Base-by-base conservation (phyloP, 2,329 filamentous ascomycete genomes). In the Aspergillus aculeatinus region DNA sequence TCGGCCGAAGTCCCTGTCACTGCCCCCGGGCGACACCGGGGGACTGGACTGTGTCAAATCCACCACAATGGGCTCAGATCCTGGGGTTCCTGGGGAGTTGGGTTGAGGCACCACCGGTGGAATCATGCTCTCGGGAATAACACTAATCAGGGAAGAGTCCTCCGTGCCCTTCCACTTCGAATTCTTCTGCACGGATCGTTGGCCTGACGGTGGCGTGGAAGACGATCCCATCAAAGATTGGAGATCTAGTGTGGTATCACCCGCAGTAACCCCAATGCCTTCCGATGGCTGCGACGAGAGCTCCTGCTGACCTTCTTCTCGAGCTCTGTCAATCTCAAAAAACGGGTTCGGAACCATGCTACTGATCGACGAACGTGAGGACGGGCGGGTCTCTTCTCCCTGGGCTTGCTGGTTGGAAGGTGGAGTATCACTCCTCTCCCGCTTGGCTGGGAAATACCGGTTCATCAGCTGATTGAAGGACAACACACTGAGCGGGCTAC, bases 1-100 rank as follows among this genome's bases (percentile, higher is more conserved):
- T 23, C 57, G 65, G n/a, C 68, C 67, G 65, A 65, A 73, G 23
- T 73, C 71, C 21, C 68, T 59, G 39, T 74, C 73, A 52, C 66
- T 70, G n/a, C 66, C 69, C 2, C 57, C 67, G 4, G 69, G 68
- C 2, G 69, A 68, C 6, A 55, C 60, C 1, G 65, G 63, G 21
- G 74, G 73, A 60, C 75, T 78, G 12, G 72, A 73, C n/a, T 70
- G 64, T 9, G 76, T 79, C 48, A 79, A 63, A 58, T 78, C 76
- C 33, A 78, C 69, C 31, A 77, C 55, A 42, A 48, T 48, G 31
- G 10, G 14, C 63, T 27, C 70, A 63, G 35, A 61, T 48, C 23
- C 61, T 56, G 27, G 65, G 57, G 31, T 31, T 44, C 14, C 50
- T 35, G 14, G 52, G 48, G 50, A 29, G 33, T 29, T 48, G 58